These are phyloP conservation scores for Sugiyamaella floridensis DNA, from an alignment of 805 yeast species.

Conservation along the genomic window DNA sequence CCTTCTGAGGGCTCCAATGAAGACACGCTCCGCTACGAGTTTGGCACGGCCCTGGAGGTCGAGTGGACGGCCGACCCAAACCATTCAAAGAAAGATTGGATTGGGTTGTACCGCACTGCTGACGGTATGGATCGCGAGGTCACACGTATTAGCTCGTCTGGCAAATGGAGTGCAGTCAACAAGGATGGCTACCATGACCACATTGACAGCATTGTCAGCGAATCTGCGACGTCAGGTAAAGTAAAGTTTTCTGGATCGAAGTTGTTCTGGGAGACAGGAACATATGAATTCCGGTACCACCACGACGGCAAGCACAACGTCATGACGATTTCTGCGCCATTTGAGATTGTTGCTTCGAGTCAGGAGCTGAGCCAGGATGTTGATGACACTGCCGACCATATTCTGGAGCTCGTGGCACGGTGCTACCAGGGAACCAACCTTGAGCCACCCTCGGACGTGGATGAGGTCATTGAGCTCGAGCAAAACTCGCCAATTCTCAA, in stretches of 20 bases:
- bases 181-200: conserved; percentile 28
- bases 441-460: conserved; percentile 14
- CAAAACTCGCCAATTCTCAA: conserved; percentile 19
- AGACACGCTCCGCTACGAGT: conserved; percentile 11
- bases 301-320: conserved; percentile 62
- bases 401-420: conserved; percentile 23
- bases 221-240: conserved; percentile 34
- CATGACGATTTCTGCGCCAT: conserved; percentile 55
- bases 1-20: background rate
- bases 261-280: conserved; percentile 60
- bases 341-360: conserved; percentile 46
- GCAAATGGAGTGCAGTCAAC: conserved; percentile 55
- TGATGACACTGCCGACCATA: conserved; percentile 28
- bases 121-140: conserved; percentile 46
- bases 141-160: conserved; percentile 55
- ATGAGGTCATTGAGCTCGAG: conserved; percentile 12
- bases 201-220: conserved; percentile 17
- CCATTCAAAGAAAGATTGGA: conserved; percentile 58
- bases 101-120: conserved; percentile 61
- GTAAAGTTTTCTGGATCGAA: conserved; percentile 43
- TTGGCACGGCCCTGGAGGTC: conserved; percentile 49
- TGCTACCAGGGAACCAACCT: conserved; percentile 21
- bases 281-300: conserved; percentile 70
- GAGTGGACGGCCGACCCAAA: conserved; percentile 47
- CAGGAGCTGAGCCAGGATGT: conserved; percentile 25